These are phyloP conservation scores for Strobilomyces dryophilus DNA, from an alignment of 768 basidiomycete species.

Conservation along the genomic window DNA sequence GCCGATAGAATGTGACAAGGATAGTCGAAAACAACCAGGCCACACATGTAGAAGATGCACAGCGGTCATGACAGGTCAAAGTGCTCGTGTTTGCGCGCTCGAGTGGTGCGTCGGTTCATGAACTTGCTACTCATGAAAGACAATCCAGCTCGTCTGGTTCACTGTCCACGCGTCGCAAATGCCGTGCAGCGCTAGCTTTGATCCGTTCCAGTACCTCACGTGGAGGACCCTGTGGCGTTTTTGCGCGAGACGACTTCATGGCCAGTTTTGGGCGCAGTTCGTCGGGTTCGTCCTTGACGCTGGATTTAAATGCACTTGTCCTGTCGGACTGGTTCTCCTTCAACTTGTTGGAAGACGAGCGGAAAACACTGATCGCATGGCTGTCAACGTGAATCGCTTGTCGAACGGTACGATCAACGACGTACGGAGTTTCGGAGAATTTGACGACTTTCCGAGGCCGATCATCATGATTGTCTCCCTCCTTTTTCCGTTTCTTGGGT, in stretches of 20 bases:
- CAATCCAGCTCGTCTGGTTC: constrained; percentile 48
- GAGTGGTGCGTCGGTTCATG: not conserved
- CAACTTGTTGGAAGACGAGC: constrained; percentile 27
- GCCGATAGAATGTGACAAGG: not conserved
- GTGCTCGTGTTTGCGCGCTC: not conserved
- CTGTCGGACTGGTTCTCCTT: constrained; percentile 31
- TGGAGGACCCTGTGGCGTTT: constrained; percentile 34
- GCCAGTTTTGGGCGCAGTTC: not conserved
- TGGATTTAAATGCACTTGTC: not conserved
- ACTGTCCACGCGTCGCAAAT: constrained; percentile 21
- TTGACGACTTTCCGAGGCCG: constrained; percentile 21
- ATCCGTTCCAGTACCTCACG: constrained; percentile 37
- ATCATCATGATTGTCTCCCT: constrained; percentile 20
- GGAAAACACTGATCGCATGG: constrained; percentile 1
- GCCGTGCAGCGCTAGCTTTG: constrained; percentile 26
- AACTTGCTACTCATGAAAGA: constrained; percentile 31
- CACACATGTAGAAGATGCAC: too few relatives aligned
- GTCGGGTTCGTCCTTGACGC: not conserved
- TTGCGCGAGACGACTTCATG: constrained; percentile 6
- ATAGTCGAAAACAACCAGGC: not conserved
- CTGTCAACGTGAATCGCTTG: not conserved
- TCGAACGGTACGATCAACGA: not conserved
- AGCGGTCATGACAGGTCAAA: not conserved
- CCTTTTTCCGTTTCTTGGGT: constrained; percentile 18
- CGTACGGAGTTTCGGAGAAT: constrained; percentile 14